Percentiles rank a stretch among this genome's conserved stretches.
phyloP scores from a whole-genome alignment of 78 protist species.

The Planoprotostelium fungivorum region DNA sequence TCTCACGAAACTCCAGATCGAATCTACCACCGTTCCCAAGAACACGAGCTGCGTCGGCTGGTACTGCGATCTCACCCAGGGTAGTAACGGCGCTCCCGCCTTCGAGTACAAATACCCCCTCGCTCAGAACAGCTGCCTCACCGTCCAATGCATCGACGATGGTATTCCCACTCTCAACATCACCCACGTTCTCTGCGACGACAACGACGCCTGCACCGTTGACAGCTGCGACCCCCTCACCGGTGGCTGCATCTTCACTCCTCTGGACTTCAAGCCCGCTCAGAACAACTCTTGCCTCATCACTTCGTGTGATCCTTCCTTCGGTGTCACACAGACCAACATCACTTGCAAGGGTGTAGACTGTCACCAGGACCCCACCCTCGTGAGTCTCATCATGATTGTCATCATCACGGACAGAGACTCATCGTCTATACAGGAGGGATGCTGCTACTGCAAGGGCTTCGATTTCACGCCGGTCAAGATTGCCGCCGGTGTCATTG shows the following conservation, averaged over 20 bases:
- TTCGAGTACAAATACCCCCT: neutral
- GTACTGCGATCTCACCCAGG: no score
- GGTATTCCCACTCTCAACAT: neutral
- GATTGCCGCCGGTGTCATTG: no score
- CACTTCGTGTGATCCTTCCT: neutral
- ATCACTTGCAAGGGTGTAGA: neutral
- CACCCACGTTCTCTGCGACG: slow-evolving; percentile 11
- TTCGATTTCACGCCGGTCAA: no score
- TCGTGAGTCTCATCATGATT: no score
- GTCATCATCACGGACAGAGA: no score
- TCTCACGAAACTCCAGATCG: neutral
- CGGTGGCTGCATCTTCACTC: neutral
- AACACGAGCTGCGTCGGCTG: neutral
- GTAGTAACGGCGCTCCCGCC: neutral
- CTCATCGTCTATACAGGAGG: no score
- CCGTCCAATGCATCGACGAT: neutral
- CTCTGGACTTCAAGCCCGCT: neutral
- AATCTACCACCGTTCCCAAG: neutral
- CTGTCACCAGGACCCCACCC: no score
- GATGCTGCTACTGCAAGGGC: no score
- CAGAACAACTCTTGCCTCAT: neutral
- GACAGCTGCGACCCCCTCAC: neutral
- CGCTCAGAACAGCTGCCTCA: neutral
- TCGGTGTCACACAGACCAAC: neutral
- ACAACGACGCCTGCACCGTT: slow-evolving; percentile 20